These are phyloP conservation scores for Backusella westeae DNA, from an alignment of 192 early-diverging fungal genomes.

Conservation along the genomic window DNA sequence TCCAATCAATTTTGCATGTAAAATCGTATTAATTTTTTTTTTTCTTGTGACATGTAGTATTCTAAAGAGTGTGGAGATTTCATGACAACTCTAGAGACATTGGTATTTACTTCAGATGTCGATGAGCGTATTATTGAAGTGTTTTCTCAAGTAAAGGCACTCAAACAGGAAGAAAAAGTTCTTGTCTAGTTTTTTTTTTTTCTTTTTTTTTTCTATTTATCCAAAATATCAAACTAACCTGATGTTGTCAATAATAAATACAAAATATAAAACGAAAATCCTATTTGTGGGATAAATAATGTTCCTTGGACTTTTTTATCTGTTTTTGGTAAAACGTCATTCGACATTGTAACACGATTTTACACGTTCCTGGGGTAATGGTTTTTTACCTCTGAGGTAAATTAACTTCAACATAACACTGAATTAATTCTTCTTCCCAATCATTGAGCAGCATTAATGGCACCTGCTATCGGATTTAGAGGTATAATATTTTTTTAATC, in stretches of 20 bases:
- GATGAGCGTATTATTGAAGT: constrained; percentile 45
- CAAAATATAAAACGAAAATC: neutral
- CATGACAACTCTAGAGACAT: constrained; percentile 55
- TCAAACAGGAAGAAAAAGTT: neutral
- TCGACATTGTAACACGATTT: neutral
- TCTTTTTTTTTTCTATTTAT: neutral
- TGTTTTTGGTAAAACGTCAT: neutral
- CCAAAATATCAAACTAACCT: neutral
- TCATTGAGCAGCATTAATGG: neutral
- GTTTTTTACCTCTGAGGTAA: neutral
- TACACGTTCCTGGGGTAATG: neutral
- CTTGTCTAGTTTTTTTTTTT: neutral
- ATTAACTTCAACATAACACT: neutral
- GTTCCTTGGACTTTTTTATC: neutral
- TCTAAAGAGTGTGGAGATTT: constrained; percentile 50
- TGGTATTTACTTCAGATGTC: constrained; percentile 48
- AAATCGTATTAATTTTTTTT: neutral
- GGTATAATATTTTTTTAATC: neutral
- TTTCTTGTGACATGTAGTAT: constrained; percentile 44
- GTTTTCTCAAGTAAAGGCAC: constrained; percentile 24
- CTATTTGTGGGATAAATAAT: neutral
- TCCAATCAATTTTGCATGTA: constrained; percentile 4
- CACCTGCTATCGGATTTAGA: neutral
- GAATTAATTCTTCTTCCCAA: neutral
- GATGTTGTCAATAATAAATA: neutral